phyloP scores from a whole-genome alignment of 805 yeast species.

The Phaffomyces opuntiae region DNA sequence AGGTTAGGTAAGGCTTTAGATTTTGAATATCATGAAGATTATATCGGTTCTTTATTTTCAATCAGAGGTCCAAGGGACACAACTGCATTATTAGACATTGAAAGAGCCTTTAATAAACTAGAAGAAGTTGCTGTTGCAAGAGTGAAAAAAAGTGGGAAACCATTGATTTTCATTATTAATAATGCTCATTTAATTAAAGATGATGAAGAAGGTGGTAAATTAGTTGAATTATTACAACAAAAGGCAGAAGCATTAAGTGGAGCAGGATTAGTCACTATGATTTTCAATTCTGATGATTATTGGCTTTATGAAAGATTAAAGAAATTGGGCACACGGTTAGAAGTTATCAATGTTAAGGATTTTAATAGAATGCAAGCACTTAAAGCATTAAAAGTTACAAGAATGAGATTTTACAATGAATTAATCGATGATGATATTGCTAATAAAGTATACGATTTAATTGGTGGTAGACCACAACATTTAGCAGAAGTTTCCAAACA shows the following conservation, averaged over 20 bases:
- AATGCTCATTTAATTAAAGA: constrained; percentile 69
- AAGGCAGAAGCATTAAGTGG: constrained; percentile 77
- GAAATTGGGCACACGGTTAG: constrained; percentile 64
- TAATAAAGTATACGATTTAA: constrained; percentile 52
- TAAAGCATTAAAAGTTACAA: constrained; percentile 43
- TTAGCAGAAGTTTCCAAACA: constrained; percentile 63
- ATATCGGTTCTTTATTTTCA: constrained; percentile 73
- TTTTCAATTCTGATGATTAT: constrained; percentile 78
- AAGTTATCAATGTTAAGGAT: constrained; percentile 63
- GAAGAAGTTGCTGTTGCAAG: constrained; percentile 63
- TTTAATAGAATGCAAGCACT: constrained; percentile 49
- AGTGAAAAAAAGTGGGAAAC: constrained; percentile 36
- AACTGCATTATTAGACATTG: constrained; percentile 74
- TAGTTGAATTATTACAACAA: constrained; percentile 72
- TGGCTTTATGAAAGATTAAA: constrained; percentile 80
- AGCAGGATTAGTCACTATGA: constrained; percentile 40
- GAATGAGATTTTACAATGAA: constrained; percentile 38
- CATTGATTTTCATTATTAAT: constrained; percentile 65
- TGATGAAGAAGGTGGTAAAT: constrained; percentile 63
- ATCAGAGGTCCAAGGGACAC: constrained; percentile 83
- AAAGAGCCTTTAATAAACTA: constrained; percentile 69
- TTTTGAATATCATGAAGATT: constrained; percentile 72
- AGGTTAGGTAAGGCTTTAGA: constrained; percentile 70
- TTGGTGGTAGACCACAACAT: constrained; percentile 85
- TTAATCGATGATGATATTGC: constrained; percentile 35